phyloP scores from a whole-genome alignment of 306 rosid species.

The Prunus campanulata region DNA sequence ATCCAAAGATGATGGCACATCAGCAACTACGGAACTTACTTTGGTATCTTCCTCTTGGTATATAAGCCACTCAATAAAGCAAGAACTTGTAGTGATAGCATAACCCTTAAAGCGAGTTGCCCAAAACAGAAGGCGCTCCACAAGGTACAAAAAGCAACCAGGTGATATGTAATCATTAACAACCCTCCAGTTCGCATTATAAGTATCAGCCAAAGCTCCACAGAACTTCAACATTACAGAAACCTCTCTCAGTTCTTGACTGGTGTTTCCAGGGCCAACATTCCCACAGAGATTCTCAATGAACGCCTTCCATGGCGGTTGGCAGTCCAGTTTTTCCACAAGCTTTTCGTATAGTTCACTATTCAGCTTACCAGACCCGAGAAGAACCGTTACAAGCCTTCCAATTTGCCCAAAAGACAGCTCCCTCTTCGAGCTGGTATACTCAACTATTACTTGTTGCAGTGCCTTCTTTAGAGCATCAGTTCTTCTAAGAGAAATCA shows the following conservation, averaged over 20 bases:
- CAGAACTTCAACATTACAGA: constrained; percentile 11
- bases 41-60: constrained; percentile 28
- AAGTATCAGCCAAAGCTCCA: constrained; percentile 41
- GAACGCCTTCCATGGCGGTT: constrained; percentile 47
- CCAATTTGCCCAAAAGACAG: constrained; percentile 53
- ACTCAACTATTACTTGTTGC: constrained; percentile 29
- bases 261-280: background rate
- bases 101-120: constrained; percentile 29
- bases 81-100: constrained; percentile 50
- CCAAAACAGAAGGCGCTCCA: constrained; percentile 60
- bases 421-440: background rate
- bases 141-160: background rate
- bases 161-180: constrained; percentile 55
- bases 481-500: constrained; percentile 43
- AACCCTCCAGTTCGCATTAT: constrained; percentile 23
- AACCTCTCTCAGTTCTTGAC: constrained; percentile 1
- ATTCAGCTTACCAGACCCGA: constrained; percentile 36
- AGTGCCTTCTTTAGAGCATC: constrained; percentile 27
- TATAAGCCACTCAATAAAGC: constrained; percentile 63
- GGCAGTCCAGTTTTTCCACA: constrained; percentile 17
- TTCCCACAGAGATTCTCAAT: constrained; percentile 20
- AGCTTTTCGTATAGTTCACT: constrained; percentile 18
- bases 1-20: background rate
- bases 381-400: constrained; percentile 38
- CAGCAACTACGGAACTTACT: background rate